Conservation (phyloP, 345 rosid species). For the Eucalyptus cloeziana region DNA sequence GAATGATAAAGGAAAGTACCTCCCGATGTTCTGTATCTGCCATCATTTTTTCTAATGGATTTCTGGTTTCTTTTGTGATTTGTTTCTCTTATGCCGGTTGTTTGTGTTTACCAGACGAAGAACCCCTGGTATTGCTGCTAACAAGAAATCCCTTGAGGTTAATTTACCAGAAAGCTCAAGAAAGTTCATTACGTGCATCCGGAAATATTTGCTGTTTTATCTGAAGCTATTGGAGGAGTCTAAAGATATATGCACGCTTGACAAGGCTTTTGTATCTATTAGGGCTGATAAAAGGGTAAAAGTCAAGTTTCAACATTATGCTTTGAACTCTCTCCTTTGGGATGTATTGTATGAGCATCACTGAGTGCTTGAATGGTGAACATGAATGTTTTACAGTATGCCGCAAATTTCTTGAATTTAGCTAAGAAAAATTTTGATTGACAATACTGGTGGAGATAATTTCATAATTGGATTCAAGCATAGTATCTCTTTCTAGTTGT, state of each 20-base stretch:
- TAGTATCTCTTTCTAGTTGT: background rate
- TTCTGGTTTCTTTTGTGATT: background rate
- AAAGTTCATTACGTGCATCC: slow-evolving; percentile 90
- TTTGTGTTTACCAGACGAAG: slow-evolving; percentile 52
- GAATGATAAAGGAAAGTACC: background rate
- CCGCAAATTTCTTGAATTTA: background rate
- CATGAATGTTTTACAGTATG: background rate
- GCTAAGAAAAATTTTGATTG: background rate
- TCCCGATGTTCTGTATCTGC: background rate
- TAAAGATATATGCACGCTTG: slow-evolving; percentile 68
- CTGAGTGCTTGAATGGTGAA: background rate
- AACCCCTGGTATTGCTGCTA: slow-evolving; percentile 66
- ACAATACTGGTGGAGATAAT: background rate
- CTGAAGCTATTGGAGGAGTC: slow-evolving; percentile 87
- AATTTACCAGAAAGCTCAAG: slow-evolving; percentile 94
- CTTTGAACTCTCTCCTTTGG: background rate
- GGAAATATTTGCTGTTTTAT: slow-evolving; percentile 83
- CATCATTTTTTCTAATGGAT: background rate
- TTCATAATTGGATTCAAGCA: background rate
- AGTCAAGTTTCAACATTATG: background rate
- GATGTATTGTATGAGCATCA: background rate
- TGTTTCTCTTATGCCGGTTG: background rate
- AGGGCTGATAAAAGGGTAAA: slow-evolving; percentile 90
- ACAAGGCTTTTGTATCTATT: slow-evolving; percentile 78
- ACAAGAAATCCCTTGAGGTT: slow-evolving; percentile 83